These are phyloP conservation scores for Coniochaeta prunicola DNA, from an alignment of 2,329 filamentous ascomycete species.

Conservation along the genomic window DNA sequence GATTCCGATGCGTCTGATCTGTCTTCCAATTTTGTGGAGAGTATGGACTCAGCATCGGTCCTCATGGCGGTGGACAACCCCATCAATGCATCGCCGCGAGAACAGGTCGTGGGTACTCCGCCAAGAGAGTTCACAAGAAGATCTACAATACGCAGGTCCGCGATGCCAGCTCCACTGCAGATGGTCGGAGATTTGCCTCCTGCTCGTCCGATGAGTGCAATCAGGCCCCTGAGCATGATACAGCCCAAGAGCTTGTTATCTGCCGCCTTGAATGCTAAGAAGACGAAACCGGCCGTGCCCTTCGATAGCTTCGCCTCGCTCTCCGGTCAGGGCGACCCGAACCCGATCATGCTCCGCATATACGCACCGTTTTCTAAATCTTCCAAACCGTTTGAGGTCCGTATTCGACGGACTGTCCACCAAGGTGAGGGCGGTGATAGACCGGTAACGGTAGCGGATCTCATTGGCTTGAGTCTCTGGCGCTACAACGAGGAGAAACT, in stretches of 20 bases:
- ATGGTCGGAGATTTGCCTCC: slow-evolving; percentile 62
- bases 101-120: slow-evolving; percentile 56
- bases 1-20: slow-evolving; percentile 56
- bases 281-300: slow-evolving; percentile 60
- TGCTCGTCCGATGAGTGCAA: slow-evolving; percentile 58
- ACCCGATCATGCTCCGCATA: slow-evolving; percentile 68
- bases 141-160: slow-evolving; percentile 57
- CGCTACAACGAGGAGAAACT: slow-evolving; percentile 71
- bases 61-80: slow-evolving; percentile 57
- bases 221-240: slow-evolving; percentile 57
- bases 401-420: slow-evolving; percentile 62
- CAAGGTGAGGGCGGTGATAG: slow-evolving; percentile 56
- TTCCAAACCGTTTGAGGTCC: slow-evolving; percentile 61
- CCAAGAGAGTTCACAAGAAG: slow-evolving; percentile 53
- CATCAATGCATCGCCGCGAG: slow-evolving; percentile 44
- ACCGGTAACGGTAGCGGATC: slow-evolving; percentile 65
- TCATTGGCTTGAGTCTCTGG: slow-evolving; percentile 76
- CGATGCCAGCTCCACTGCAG: slow-evolving; percentile 46
- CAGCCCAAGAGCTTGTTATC: slow-evolving; percentile 66
- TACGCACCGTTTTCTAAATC: slow-evolving; percentile 66
- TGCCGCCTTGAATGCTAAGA: slow-evolving; percentile 65
- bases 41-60: slow-evolving; percentile 65
- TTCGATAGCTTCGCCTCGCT: slow-evolving; percentile 71
- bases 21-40: slow-evolving; percentile 58
- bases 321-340: slow-evolving; percentile 71